A percentile compares a stretch with the other conserved stretches of the same genome.
Evolutionary conservation across 2,329 filamentous ascomycete species (phyloP).

Genomic region (Pezicula carpinea): DNA sequence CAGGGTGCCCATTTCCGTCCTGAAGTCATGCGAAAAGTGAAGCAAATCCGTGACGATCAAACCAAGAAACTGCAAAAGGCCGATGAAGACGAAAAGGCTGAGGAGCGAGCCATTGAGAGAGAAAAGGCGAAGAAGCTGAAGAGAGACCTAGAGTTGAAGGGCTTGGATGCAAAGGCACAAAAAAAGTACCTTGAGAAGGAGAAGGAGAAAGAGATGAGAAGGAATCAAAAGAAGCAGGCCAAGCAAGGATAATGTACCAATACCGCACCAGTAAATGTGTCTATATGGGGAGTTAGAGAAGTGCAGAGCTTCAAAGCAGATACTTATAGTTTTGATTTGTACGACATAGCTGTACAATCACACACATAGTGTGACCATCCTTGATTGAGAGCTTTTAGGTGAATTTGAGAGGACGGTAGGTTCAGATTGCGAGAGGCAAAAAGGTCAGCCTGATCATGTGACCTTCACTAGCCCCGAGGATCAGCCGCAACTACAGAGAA

Average conservation of each 20-base stretch:
- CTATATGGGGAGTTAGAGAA: background rate
- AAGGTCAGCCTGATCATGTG: too few species aligned
- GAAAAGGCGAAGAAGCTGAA: constrained; percentile 83
- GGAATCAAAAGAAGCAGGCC: constrained; percentile 58
- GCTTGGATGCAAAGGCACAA: constrained; percentile 75
- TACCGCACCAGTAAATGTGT: background rate
- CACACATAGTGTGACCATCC: too few species aligned
- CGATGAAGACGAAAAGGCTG: constrained; percentile 75
- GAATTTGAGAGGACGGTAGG: too few species aligned
- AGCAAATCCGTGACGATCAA: constrained; percentile 73
- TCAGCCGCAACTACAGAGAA: too few species aligned
- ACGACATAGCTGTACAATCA: background rate
- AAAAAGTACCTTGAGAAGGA: constrained; percentile 82
- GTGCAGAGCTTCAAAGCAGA: background rate
- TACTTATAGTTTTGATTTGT: background rate
- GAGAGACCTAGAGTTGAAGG: constrained; percentile 75
- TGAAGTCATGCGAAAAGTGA: constrained; percentile 83
- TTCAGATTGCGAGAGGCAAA: too few species aligned
- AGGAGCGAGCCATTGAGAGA: constrained; percentile 68
- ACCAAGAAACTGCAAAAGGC: constrained; percentile 74
- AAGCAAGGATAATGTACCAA: constrained; percentile 28
- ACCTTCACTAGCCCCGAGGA: too few species aligned
- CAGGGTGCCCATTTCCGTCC: constrained; percentile 78
- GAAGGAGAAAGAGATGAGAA: constrained; percentile 65
- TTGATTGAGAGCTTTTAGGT: too few species aligned